A percentile compares a stretch with the other conserved stretches of the same genome.
Evolutionary conservation across 768 basidiomycete genomes (phyloP).

Genomic region (Amanita polypyramis): DNA sequence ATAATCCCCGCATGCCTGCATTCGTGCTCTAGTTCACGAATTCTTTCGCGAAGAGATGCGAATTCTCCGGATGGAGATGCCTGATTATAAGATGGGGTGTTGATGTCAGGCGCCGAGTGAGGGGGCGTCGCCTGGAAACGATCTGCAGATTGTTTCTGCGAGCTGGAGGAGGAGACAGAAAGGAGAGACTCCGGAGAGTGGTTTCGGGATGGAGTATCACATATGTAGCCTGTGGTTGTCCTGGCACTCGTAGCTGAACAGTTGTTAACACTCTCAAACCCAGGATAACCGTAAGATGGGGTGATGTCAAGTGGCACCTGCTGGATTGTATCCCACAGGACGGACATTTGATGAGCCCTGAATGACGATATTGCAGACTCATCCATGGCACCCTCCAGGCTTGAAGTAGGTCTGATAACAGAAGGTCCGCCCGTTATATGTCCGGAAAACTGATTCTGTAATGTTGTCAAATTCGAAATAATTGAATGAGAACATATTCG

Average conservation of each 20-base stretch:
- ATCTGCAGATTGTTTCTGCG: conserved; percentile 11
- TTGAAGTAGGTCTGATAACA: conserved; percentile 34
- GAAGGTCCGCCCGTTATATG: conserved; percentile 16
- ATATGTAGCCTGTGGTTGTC: background rate
- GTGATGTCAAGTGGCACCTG: background rate
- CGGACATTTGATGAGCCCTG: background rate
- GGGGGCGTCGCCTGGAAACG: background rate
- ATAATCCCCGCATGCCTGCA: conserved; percentile 36
- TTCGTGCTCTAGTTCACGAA: conserved; percentile 55
- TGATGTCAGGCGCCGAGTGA: background rate
- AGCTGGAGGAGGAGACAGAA: conserved; percentile 19
- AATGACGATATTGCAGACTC: conserved; percentile 26
- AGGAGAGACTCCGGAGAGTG: conserved; percentile 31
- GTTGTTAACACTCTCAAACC: background rate
- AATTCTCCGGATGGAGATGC: conserved; percentile 15
- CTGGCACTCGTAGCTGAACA: background rate
- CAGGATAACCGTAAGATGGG: conserved; percentile 2
- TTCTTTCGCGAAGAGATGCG: conserved; percentile 43
- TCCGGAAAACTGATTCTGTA: background rate
- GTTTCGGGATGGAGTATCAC: conserved; percentile 15
- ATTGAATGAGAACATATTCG: conserved; percentile 1
- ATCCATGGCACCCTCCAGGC: conserved; percentile 56
- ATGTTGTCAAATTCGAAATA: background rate
- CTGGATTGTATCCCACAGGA: background rate
- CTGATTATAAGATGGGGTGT: background rate